phyloP scores from a whole-genome alignment of 2,329 filamentous ascomycete genomes.

The Fusarium protoensiforme region DNA sequence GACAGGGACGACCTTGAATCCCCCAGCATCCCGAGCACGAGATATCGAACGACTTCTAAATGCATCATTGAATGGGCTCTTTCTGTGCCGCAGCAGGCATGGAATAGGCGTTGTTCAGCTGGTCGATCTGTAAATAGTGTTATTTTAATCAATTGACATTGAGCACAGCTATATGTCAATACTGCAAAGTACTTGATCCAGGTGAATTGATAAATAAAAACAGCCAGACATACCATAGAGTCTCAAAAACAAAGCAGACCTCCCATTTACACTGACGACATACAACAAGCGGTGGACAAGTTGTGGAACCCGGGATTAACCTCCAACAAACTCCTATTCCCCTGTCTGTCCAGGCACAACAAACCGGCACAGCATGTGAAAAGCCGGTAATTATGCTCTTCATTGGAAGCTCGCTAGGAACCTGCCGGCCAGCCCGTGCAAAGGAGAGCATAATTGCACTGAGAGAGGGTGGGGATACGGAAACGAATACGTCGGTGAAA shows the following conservation, averaged over 20 bases:
- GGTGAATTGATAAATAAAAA: neutral
- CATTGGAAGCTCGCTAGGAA: neutral
- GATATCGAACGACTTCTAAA: constrained; percentile 28
- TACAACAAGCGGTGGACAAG: constrained; percentile 5
- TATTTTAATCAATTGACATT: neutral
- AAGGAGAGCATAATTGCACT: neutral
- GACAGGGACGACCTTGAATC: neutral
- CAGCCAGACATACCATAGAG: neutral
- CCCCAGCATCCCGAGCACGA: constrained; percentile 25
- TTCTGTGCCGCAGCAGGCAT: neutral
- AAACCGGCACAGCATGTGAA: neutral
- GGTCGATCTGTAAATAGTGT: neutral
- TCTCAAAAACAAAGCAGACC: neutral
- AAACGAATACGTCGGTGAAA: constrained; percentile 36
- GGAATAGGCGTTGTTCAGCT: neutral
- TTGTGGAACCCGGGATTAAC: constrained; percentile 1
- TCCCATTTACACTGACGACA: neutral
- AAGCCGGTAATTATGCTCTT: neutral
- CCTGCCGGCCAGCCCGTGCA: neutral
- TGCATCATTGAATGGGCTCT: neutral
- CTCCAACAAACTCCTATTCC: neutral
- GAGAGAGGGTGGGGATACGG: constrained; percentile 20
- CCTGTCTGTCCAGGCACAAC: neutral
- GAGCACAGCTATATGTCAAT: neutral
- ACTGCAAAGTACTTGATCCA: neutral